Evolutionary conservation across 441 rosid genomes (phyloP), one percentile per base, ranked within the genome.

Genomic region (Gossypium laxum): DNA sequence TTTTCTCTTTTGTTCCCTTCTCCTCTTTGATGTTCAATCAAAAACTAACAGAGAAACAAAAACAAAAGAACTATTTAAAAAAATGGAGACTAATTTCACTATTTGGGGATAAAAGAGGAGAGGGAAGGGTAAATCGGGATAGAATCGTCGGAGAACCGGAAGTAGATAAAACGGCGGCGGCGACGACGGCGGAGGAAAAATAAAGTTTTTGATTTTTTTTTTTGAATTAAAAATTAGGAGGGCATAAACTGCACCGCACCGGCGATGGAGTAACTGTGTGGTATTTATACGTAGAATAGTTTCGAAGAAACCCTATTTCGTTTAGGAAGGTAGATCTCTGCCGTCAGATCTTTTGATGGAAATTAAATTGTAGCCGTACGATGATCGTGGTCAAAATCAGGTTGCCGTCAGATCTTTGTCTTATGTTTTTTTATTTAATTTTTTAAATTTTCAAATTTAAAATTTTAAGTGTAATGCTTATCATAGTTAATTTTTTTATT

Each of bases 231-330:
- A 52, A 52, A 18, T 3, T 0, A 80, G 85, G 82, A 77, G 84
- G 85, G 85, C 85, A 80, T 88, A 74, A 78, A 63, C 88, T 81
- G 90, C 87, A 74, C 87, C 85, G 90, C 90, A 70, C 81, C 79
- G 70, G 57, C 54, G 1, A 1, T 7, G 38, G 0, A 0, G 66
- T 38, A 18, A 59, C 83, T 6, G 81, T 48, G 19, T 1, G 1
- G 70, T 0, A 74, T 84, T 81, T 79, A 82, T 80, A 80, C 34
- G 28, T 5, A 0, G 47, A 12, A 21, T 0, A 18, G 30, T 4
- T 63, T 34, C 5, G n/a, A 18, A 22, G 68, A 71, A 86, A 80
- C 84, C 88, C 88, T 82, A 84, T 61, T 14, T 61, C 3, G 28
- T 11, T n/a, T 41, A 0, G 5, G 26, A 21, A 38, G 30, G 60